Percentiles rank a stretch among this genome's conserved stretches.
These are phyloP conservation scores for Boletus semigastroideus DNA, from an alignment of 1,284 basidiomycete species.

Conservation along the genomic window DNA sequence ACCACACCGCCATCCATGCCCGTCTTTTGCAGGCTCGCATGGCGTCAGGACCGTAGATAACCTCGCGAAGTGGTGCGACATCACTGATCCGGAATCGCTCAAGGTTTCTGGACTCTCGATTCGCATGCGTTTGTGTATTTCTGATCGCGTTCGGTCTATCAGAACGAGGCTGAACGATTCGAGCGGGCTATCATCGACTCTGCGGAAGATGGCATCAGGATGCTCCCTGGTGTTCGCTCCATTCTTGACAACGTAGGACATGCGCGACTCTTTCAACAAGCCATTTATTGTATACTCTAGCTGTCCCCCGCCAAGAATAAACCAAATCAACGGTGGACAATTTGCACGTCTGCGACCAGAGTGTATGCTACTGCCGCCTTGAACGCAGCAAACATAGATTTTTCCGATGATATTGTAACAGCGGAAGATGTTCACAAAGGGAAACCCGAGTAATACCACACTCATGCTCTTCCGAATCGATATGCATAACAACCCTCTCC, in stretches of 20 bases:
- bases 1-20: neutral
- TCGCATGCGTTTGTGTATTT: neutral
- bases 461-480: slow-evolving; percentile 4
- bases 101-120: slow-evolving; percentile 44
- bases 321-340: slow-evolving; percentile 61
- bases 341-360: slow-evolving; percentile 68
- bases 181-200: slow-evolving; percentile 66
- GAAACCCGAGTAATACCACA: slow-evolving; percentile 64
- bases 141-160: neutral
- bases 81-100: slow-evolving; percentile 66
- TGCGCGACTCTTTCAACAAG: neutral
- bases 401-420: slow-evolving; percentile 69
- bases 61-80: slow-evolving; percentile 66
- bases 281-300: slow-evolving; percentile 32
- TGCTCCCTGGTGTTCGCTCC: slow-evolving; percentile 58
- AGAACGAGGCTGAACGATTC: slow-evolving; percentile 67
- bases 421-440: slow-evolving; percentile 79
- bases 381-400: slow-evolving; percentile 48
- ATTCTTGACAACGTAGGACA: slow-evolving; percentile 51
- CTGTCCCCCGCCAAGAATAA: slow-evolving; percentile 42
- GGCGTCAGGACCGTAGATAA: slow-evolving; percentile 82
- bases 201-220: slow-evolving; percentile 55
- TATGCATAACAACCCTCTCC: slow-evolving; percentile 26
- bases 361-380: slow-evolving; percentile 59
- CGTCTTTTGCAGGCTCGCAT: slow-evolving; percentile 61